Percentiles rank a stretch among this genome's conserved stretches.
Conservation (phyloP, 2,329 filamentous ascomycete genomes). For the Diaporthe australafricana region DNA sequence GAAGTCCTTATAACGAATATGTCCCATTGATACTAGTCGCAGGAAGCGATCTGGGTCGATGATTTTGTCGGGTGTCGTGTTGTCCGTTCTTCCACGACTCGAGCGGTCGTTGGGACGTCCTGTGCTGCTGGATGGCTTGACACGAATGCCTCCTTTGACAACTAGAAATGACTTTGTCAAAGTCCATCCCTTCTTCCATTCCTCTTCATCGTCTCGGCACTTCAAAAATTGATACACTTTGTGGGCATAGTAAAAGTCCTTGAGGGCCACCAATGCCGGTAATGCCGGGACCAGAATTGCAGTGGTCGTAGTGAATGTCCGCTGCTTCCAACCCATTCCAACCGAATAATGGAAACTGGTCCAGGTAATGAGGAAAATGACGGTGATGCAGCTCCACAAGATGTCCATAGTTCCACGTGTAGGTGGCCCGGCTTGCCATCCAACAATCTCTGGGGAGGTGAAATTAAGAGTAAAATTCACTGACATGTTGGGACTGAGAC, state of each 20-base stretch:
- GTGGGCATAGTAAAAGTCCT: not conserved
- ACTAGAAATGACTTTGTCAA: not conserved
- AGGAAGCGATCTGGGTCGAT: not conserved
- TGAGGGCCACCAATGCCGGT: not conserved
- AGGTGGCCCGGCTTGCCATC: not conserved
- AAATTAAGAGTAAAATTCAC: not conserved
- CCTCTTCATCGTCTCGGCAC: not conserved
- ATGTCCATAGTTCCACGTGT: not conserved
- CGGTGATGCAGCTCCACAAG: not conserved
- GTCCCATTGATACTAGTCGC: not conserved
- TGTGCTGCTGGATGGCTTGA: accelerated
- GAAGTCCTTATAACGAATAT: not conserved
- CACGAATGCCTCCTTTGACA: not conserved
- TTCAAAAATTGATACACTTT: no score
- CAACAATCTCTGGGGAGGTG: not conserved
- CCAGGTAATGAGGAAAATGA: not conserved
- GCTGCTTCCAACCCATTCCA: not conserved
- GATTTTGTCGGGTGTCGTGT: not conserved
- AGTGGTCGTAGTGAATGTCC: not conserved
- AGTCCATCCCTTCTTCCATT: not conserved
- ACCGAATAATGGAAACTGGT: not conserved
- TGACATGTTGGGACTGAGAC: not conserved
- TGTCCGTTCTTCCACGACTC: not conserved
- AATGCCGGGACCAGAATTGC: not conserved
- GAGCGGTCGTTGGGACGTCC: not conserved